Percentiles rank a stretch among this genome's conserved stretches.
Evolutionary conservation across 305 asterid species (phyloP).

Genomic region (Withania somnifera): DNA sequence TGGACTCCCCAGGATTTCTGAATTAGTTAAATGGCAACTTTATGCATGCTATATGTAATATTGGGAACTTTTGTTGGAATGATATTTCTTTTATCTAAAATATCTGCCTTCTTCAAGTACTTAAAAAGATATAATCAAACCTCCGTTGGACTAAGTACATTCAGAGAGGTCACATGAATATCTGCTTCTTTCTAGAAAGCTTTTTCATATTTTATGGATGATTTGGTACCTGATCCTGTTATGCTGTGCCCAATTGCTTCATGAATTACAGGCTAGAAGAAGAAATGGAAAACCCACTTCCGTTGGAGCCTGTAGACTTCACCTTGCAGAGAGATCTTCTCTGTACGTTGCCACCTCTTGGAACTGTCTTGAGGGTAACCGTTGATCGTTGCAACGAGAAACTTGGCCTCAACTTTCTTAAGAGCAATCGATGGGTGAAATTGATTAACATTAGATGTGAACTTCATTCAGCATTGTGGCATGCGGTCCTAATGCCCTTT

Average conservation of each 20-base stretch:
- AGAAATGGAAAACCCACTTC: conserved; percentile 54
- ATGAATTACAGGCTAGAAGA: conserved; percentile 48
- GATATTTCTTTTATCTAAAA: neutral
- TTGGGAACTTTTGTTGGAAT: neutral
- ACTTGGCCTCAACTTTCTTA: conserved; percentile 35
- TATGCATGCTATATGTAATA: neutral
- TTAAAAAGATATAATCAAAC: neutral
- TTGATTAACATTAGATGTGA: conserved; percentile 40
- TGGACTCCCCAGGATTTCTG: neutral
- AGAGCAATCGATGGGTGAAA: conserved; percentile 60
- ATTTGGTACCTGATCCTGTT: neutral
- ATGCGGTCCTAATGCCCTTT: conserved; percentile 52
- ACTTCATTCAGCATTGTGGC: conserved; percentile 43
- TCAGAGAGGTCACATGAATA: neutral
- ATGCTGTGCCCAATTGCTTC: neutral
- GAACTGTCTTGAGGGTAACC: conserved; percentile 62
- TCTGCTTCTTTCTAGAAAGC: neutral
- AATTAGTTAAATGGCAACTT: neutral
- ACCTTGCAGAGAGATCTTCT: conserved; percentile 48
- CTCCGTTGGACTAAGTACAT: neutral
- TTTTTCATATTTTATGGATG: neutral
- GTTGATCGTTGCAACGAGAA: conserved; percentile 32
- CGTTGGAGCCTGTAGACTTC: conserved; percentile 44
- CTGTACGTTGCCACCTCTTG: conserved; percentile 59
- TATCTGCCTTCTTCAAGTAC: neutral